phyloP scores from a whole-genome alignment of 2,329 filamentous ascomycete species.

The Penicillium concentricum region DNA sequence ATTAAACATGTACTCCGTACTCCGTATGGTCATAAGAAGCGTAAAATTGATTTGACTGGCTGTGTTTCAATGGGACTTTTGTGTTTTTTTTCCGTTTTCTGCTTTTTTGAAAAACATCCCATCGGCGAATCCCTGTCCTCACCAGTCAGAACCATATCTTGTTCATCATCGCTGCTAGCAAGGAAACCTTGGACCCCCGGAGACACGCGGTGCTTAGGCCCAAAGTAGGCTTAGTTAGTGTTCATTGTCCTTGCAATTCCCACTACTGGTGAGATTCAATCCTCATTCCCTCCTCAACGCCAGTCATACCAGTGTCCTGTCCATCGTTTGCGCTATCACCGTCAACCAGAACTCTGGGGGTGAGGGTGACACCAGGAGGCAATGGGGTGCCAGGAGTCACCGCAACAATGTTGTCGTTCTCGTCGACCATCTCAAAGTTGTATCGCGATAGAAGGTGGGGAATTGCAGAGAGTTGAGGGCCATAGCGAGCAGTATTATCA shows the following conservation, averaged over 20 bases:
- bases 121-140: background rate
- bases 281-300: slow-evolving; percentile 26
- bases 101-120: background rate
- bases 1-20: background rate
- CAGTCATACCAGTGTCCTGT: slow-evolving; percentile 39
- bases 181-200: background rate
- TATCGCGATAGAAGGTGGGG: slow-evolving; percentile 92
- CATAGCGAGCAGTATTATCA: slow-evolving; percentile 93
- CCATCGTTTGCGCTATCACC: slow-evolving; percentile 25
- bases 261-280: slow-evolving; percentile 25
- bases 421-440: slow-evolving; percentile 97
- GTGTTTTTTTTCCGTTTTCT: background rate
- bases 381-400: slow-evolving; percentile 72
- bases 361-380: slow-evolving; percentile 57
- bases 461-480: slow-evolving; percentile 92
- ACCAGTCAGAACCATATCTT: background rate
- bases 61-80: background rate
- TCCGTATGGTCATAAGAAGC: background rate
- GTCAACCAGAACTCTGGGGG: slow-evolving; percentile 65
- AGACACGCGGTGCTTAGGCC: background rate
- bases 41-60: slow-evolving; percentile 2
- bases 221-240: background rate
- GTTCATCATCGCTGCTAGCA: background rate
- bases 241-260: background rate
- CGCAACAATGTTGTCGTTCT: slow-evolving; percentile 82